Evolutionary conservation across 306 rosid species (phyloP).

Genomic region (Dryas alaskensis): DNA sequence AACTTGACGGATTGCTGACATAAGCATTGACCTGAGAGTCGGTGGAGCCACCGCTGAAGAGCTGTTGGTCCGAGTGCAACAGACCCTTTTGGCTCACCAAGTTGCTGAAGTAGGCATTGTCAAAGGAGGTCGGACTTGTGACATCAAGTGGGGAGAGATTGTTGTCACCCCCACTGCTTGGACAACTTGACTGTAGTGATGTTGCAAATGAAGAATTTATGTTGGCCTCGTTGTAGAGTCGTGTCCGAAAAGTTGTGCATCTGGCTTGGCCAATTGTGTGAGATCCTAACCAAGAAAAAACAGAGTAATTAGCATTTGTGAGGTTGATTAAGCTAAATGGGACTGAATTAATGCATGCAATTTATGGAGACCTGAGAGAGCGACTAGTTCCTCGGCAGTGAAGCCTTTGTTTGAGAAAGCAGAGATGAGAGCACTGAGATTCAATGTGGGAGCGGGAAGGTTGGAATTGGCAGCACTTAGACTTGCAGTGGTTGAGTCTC

Average conservation of each 20-base stretch:
- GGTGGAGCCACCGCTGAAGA: constrained; percentile 52
- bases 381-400: constrained; percentile 47
- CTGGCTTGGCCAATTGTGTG: constrained; percentile 60
- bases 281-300: constrained; percentile 33
- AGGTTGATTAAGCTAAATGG: not conserved
- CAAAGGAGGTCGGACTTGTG: constrained; percentile 35
- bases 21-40: constrained; percentile 45
- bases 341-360: not conserved
- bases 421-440: constrained; percentile 38
- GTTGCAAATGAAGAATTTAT: constrained; percentile 46
- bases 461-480: constrained; percentile 43
- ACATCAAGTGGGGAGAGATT: constrained; percentile 47
- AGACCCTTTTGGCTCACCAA: constrained; percentile 49
- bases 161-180: constrained; percentile 44
- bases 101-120: constrained; percentile 57
- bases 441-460: constrained; percentile 41
- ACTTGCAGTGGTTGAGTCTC: constrained; percentile 74
- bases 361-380: constrained; percentile 51
- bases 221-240: constrained; percentile 62
- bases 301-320: not conserved
- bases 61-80: constrained; percentile 60
- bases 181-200: constrained; percentile 42
- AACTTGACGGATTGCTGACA: constrained; percentile 21
- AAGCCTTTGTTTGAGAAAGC: constrained; percentile 61
- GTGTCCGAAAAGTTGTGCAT: constrained; percentile 37